Evolutionary conservation across 83 land plant species (phyloP).

Genomic region (Diphasiastrum complanatum): DNA sequence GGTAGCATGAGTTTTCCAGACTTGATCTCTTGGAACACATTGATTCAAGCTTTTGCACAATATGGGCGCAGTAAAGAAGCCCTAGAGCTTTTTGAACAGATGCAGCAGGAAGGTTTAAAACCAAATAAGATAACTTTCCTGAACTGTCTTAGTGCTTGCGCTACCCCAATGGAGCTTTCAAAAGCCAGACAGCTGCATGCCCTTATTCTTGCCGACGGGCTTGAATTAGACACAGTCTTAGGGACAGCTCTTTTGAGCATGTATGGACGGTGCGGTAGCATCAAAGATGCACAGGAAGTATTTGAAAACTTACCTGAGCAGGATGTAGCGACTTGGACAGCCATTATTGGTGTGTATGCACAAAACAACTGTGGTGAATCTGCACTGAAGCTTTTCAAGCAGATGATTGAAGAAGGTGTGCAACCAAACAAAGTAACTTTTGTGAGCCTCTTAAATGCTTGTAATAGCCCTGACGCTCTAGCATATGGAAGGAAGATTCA

Average conservation of each 20-base stretch:
- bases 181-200: not conserved
- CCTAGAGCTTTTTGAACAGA: no score
- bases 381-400: slow-evolving; percentile 1
- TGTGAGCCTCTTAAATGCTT: slow-evolving; percentile 1
- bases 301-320: not conserved
- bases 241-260: not conserved
- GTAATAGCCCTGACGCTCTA: not conserved
- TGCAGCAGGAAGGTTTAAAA: no score
- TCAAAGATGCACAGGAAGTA: slow-evolving; percentile 1
- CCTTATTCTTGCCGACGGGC: not conserved
- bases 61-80: not conserved
- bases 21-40: not conserved
- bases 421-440: slow-evolving; percentile 3
- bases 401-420: not conserved
- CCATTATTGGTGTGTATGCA: not conserved
- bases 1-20: not conserved
- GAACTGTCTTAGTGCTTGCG: not conserved
- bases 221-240: not conserved
- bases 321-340: not conserved
- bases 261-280: not conserved
- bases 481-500: no score
- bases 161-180: not conserved
- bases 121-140: slow-evolving; percentile 1
- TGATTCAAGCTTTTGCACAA: slow-evolving; percentile 3
- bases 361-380: not conserved